Conservation (phyloP, 768 basidiomycete genomes). For the Crepidotus variabilis region DNA sequence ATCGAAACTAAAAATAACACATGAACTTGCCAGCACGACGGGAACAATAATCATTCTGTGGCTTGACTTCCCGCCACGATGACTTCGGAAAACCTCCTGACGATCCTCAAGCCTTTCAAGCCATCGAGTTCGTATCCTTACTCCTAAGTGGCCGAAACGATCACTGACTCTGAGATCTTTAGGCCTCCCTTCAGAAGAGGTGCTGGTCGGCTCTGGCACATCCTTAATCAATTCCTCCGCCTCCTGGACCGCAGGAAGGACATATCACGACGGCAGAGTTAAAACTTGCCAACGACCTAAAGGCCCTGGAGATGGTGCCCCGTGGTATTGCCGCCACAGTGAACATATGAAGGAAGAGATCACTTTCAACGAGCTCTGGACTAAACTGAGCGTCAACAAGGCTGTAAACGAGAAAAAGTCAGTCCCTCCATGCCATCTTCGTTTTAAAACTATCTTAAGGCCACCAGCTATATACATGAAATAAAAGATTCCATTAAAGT, state of each 20-base stretch:
- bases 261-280: slow-evolving; percentile 47
- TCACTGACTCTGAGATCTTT: not conserved
- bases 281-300: slow-evolving; percentile 54
- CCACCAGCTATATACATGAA: slow-evolving; percentile 60
- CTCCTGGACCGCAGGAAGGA: slow-evolving; percentile 69
- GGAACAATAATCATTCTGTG: not conserved
- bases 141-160: not conserved
- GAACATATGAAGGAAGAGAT: slow-evolving; percentile 62
- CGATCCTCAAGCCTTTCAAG: slow-evolving; percentile 18
- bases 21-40: too few species aligned
- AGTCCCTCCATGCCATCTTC: slow-evolving; percentile 12
- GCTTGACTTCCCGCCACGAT: slow-evolving; percentile 13
- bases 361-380: slow-evolving; percentile 74
- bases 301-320: slow-evolving; percentile 47
- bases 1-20: not conserved
- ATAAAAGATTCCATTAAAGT: slow-evolving; percentile 62
- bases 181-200: slow-evolving; percentile 53
- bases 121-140: slow-evolving; percentile 20
- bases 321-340: slow-evolving; percentile 69
- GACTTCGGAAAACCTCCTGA: slow-evolving; percentile 19
- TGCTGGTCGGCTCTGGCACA: slow-evolving; percentile 47
- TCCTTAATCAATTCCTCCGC: slow-evolving; percentile 53
- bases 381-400: slow-evolving; percentile 61
- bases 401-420: slow-evolving; percentile 68
- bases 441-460: not conserved